Conservation (phyloP, 306 rosid species). For the Pueraria montana region DNA sequence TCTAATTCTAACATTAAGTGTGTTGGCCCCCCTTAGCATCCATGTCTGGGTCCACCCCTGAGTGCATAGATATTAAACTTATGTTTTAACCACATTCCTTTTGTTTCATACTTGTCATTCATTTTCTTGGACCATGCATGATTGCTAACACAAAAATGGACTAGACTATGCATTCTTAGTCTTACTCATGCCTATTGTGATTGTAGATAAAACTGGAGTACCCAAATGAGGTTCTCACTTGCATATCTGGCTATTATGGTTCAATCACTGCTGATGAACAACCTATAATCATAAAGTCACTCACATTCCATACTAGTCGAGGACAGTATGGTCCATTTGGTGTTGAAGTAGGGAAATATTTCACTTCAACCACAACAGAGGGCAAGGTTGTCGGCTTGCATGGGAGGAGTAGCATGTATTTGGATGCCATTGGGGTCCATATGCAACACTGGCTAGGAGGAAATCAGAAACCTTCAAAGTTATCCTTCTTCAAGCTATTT, state of each 20-base stretch:
- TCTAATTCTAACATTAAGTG: too few relatives aligned
- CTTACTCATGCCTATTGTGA: slow-evolving; percentile 7
- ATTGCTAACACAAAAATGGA: slow-evolving; percentile 14
- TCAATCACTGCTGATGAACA: slow-evolving; percentile 58
- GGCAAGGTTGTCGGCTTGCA: slow-evolving; percentile 94
- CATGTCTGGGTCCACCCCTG: too few relatives aligned
- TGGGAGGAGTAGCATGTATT: slow-evolving; percentile 85
- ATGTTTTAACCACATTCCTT: neutral
- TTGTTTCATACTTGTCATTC: neutral
- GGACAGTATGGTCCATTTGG: slow-evolving; percentile 95
- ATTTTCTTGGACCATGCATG: slow-evolving; percentile 28
- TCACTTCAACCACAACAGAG: slow-evolving; percentile 88
- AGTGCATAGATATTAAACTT: neutral
- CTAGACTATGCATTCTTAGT: neutral
- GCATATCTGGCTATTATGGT: slow-evolving; percentile 84
- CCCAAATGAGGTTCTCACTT: slow-evolving; percentile 83
- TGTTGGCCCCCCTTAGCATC: too few relatives aligned
- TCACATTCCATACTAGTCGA: slow-evolving; percentile 74
- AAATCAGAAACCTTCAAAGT: slow-evolving; percentile 64
- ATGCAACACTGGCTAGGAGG: slow-evolving; percentile 99
- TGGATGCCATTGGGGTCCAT: slow-evolving; percentile 94
- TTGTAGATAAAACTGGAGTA: slow-evolving; percentile 81
- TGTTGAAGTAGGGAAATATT: slow-evolving; percentile 83
- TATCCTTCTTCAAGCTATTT: slow-evolving; percentile 75
- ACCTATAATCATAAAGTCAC: slow-evolving; percentile 69